These are phyloP conservation scores for Graphium sp. DNA, from an alignment of 2,329 filamentous ascomycete genomes.

Conservation along the genomic window DNA sequence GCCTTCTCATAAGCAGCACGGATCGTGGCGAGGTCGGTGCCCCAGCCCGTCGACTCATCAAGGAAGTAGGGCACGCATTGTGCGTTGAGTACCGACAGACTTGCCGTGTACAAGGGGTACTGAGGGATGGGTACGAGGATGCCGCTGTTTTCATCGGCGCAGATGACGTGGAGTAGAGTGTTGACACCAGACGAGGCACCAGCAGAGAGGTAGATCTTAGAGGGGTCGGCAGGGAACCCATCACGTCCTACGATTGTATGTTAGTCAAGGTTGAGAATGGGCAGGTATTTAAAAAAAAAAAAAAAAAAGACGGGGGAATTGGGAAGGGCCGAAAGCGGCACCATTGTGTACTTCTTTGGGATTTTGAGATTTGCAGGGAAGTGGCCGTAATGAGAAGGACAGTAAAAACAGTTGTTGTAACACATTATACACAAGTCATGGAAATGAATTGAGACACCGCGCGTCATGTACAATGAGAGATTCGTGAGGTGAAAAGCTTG, in stretches of 20 bases:
- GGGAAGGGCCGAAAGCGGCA: background rate
- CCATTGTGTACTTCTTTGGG: too few relatives aligned
- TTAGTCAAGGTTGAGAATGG: constrained; percentile 3
- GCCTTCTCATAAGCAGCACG: constrained; percentile 58
- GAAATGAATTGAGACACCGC: too few relatives aligned
- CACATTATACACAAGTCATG: too few relatives aligned
- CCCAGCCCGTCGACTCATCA: constrained; percentile 75
- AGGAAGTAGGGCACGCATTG: constrained; percentile 85
- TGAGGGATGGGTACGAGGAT: constrained; percentile 92
- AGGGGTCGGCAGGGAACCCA: constrained; percentile 66
- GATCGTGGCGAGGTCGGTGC: constrained; percentile 71
- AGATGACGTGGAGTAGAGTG: constrained; percentile 81
- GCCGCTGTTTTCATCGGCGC: constrained; percentile 58
- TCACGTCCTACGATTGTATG: constrained; percentile 45
- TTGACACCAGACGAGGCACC: constrained; percentile 92
- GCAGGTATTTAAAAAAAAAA: constrained; percentile 3
- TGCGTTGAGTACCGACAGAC: constrained; percentile 70
- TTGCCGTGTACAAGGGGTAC: constrained; percentile 94
- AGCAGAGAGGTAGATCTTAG: constrained; percentile 76
- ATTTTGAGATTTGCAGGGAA: too few relatives aligned
- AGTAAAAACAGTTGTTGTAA: too few relatives aligned
- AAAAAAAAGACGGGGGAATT: background rate
- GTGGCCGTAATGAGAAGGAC: too few relatives aligned
- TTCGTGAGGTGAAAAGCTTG: too few relatives aligned
- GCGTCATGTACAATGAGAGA: too few relatives aligned